A percentile compares a stretch with the other conserved stretches of the same genome.
Evolutionary conservation across 23 red algal genomes (phyloP).

Genomic region (Cyanidioschyzon merolae): DNA sequence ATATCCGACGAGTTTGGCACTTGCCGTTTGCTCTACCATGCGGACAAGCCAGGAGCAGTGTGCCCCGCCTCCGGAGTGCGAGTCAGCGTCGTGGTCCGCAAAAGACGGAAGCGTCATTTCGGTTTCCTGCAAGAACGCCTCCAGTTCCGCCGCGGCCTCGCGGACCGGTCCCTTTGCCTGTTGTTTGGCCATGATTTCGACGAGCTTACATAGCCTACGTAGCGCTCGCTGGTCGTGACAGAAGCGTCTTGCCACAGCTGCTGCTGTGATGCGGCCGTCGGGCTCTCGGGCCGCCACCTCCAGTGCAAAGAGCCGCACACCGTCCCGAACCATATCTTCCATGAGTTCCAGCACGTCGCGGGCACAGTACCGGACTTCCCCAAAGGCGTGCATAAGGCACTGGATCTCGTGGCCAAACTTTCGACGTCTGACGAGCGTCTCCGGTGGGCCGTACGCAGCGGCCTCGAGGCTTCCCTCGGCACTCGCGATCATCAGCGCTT

Average conservation of each 20-base stretch:
- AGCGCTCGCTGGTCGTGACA: constrained; percentile 14
- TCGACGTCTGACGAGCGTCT: constrained; percentile 10
- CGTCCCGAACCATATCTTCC: constrained; percentile 48
- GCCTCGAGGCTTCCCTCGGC: neutral
- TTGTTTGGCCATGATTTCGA: neutral
- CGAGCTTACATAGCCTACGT: neutral
- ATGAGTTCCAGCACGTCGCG: constrained; percentile 53
- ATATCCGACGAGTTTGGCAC: neutral
- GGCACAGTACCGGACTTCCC: constrained; percentile 36
- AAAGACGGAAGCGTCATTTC: neutral
- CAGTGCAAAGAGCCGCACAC: constrained; percentile 17
- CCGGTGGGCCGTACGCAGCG: constrained; percentile 1
- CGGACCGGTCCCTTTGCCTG: neutral
- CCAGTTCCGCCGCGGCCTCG: neutral
- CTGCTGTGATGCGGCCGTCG: neutral
- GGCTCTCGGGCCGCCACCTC: neutral
- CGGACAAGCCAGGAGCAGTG: neutral
- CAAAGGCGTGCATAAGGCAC: constrained; percentile 72
- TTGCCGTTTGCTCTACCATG: constrained; percentile 15
- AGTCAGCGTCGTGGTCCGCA: neutral
- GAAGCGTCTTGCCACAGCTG: neutral
- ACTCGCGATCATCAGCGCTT: neutral
- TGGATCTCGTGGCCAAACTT: constrained; percentile 59
- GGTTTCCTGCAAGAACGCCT: neutral
- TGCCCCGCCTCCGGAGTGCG: neutral